phyloP scores from a whole-genome alignment of 345 rosid species.

The Adansonia digitata region DNA sequence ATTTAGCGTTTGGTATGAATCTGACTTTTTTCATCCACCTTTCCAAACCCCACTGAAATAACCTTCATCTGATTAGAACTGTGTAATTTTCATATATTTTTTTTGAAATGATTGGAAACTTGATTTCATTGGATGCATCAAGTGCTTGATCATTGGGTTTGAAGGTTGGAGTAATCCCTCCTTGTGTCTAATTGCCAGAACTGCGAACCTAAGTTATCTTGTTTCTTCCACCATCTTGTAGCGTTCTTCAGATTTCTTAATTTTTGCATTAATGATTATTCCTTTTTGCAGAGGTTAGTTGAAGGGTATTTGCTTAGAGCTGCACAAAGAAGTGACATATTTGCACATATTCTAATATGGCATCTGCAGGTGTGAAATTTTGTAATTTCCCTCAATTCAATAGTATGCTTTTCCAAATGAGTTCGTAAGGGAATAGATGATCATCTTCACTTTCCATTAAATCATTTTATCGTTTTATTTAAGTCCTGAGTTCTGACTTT shows the following conservation, averaged over 20 bases:
- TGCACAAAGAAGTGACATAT: conserved; percentile 91
- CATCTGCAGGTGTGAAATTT: conserved; percentile 71
- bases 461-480: not conserved
- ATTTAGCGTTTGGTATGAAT: not conserved
- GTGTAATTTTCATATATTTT: not conserved
- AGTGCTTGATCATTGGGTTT: conserved; percentile 7
- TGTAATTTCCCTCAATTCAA: conserved; percentile 7
- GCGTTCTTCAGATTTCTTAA: conserved; percentile 2
- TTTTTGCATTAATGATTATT: not conserved
- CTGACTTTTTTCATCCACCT: not conserved
- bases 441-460: conserved; percentile 14
- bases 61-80: not conserved
- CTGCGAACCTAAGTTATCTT: not conserved
- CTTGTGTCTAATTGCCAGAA: conserved; percentile 4
- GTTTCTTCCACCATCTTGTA: not conserved
- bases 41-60: not conserved
- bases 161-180: not conserved
- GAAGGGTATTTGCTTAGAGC: conserved; percentile 99
- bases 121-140: not conserved
- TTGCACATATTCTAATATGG: conserved; percentile 98
- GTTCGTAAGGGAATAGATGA: not conserved
- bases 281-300: conserved; percentile 65
- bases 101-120: not conserved
- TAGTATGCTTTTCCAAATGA: not conserved
- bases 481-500: conserved; percentile 16